Evolutionary conservation across 202 grass and related monocot genomes (phyloP).

Genomic region (Digitaria exilis): DNA sequence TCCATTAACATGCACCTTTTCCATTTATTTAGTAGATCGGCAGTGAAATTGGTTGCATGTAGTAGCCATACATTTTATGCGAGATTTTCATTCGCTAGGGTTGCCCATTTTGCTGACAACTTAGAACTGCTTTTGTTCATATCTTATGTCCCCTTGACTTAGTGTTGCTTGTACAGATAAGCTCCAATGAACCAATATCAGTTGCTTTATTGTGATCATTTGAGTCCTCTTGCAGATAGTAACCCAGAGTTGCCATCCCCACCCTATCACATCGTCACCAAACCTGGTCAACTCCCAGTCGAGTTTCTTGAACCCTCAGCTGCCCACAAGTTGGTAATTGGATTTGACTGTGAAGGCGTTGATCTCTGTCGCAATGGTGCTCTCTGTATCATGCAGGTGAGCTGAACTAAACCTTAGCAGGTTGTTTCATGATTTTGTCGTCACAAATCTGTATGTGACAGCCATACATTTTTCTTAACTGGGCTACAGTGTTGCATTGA

Average conservation of each 20-base stretch:
- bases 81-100: background rate
- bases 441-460: background rate
- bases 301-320: conserved; percentile 87
- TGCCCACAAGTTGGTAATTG: conserved; percentile 60
- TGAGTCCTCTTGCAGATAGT: conserved; percentile 44
- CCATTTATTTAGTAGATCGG: background rate
- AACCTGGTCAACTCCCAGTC: conserved; percentile 73
- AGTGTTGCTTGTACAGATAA: background rate
- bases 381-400: conserved; percentile 99
- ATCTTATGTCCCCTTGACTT: background rate
- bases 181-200: background rate
- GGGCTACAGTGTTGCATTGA: background rate
- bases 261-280: conserved; percentile 70
- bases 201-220: conserved; percentile 4
- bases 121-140: background rate
- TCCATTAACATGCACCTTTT: background rate
- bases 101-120: background rate
- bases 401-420: conserved; percentile 16
- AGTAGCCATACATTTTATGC: background rate
- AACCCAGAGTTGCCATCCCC: conserved; percentile 44
- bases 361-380: conserved; percentile 84
- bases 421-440: background rate
- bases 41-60: conserved; percentile 26
- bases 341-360: conserved; percentile 96
- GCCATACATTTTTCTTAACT: background rate